Evolutionary conservation across 257 asterid genomes (phyloP).

Genomic region (Solanum ossicruentum): DNA sequence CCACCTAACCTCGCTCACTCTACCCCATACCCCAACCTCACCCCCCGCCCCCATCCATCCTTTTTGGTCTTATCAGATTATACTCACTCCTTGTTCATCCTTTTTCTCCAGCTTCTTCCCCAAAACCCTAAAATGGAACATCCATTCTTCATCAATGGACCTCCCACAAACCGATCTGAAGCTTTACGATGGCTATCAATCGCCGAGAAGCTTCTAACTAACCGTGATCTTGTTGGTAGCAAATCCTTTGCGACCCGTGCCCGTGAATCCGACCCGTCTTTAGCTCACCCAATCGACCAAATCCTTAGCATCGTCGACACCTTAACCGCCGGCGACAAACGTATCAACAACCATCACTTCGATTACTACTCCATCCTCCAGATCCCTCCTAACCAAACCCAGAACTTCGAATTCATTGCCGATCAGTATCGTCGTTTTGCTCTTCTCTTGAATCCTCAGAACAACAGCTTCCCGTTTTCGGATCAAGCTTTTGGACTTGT

Average conservation of each 20-base stretch:
- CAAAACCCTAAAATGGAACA: conserved; percentile 39
- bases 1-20: neutral
- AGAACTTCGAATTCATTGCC: conserved; percentile 44
- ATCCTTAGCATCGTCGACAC: conserved; percentile 77
- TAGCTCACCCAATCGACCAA: conserved; percentile 48
- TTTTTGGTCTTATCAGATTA: neutral
- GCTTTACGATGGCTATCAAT: conserved; percentile 74
- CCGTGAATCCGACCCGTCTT: conserved; percentile 77
- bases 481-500: conserved; percentile 76
- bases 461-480: conserved; percentile 56
- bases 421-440: conserved; percentile 57
- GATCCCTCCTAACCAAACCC: conserved; percentile 46
- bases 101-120: neutral
- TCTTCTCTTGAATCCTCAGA: conserved; percentile 50
- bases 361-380: conserved; percentile 82
- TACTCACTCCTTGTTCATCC: rapidly evolving
- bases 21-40: too few species aligned
- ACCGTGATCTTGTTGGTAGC: conserved; percentile 72
- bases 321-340: conserved; percentile 55
- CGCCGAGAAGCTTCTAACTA: conserved; percentile 68
- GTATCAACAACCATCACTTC: conserved; percentile 44
- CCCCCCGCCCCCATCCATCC: neutral
- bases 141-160: conserved; percentile 45
- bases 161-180: conserved; percentile 50
- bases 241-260: conserved; percentile 88